Percentiles rank a stretch among this genome's conserved stretches.
Evolutionary conservation across 73 alveolate genomes (phyloP).

Genomic region (Paramecium sexaurelia): DNA sequence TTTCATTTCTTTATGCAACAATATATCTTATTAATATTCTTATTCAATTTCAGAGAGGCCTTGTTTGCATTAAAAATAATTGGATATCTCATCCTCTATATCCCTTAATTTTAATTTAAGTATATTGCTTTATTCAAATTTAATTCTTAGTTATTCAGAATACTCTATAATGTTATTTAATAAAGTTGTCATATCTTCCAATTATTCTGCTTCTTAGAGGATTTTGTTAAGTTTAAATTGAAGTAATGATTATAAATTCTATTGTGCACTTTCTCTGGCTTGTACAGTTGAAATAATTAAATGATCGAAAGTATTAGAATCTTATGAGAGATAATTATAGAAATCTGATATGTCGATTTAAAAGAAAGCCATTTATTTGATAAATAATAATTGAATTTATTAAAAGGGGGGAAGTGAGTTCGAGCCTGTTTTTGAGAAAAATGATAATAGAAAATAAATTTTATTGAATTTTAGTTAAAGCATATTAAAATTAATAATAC

Average conservation of each 20-base stretch:
- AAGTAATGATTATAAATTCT: not conserved
- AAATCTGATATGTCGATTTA: not conserved
- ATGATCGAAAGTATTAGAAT: not conserved
- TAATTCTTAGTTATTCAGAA: not conserved
- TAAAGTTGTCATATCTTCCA: not conserved
- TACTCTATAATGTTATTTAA: not conserved
- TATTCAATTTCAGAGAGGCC: not conserved
- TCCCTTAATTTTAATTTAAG: not conserved
- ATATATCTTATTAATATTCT: not conserved
- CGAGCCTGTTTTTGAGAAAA: not conserved
- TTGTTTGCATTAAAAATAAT: not conserved
- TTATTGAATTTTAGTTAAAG: not conserved
- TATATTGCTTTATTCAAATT: not conserved
- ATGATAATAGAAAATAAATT: not conserved
- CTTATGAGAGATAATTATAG: not conserved
- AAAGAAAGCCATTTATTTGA: not conserved
- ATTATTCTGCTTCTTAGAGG: not conserved
- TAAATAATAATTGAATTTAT: not conserved
- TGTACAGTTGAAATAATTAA: not conserved
- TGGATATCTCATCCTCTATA: not conserved
- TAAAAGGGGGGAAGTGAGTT: not conserved
- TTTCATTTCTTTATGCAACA: not conserved
- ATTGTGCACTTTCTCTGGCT: not conserved
- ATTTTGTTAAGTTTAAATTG: not conserved
- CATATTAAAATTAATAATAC: not conserved